Base-by-base conservation (phyloP, 495 filamentous ascomycete species). In the Bryoglossum gracile region DNA sequence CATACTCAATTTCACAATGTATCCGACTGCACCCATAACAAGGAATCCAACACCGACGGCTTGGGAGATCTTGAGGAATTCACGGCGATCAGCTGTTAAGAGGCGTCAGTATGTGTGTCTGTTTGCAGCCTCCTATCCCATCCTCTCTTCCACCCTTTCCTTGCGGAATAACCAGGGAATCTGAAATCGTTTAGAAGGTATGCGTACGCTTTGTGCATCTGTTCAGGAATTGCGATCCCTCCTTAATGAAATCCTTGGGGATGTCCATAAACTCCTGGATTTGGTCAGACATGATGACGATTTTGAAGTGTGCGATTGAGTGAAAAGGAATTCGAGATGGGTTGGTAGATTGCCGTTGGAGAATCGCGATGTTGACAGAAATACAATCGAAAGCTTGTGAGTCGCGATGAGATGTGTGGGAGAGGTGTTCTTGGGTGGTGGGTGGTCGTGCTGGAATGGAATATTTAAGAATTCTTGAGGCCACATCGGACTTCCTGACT, bases 11-110 rank as follows among this genome's bases (percentile, higher is more conserved):
- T 98, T 98, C 59, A 96, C 86, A 44, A 95, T 69, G 71, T 92
- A 96, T 46, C 91, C 91, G 24, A 50, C 40, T 45, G 72, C 68
- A 56, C 83, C 86, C 86, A 94, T 92, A 34, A 91, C 79, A 23
- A 94, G 61, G 69, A 94, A 94, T 39, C 88, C 88, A 56, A 94
- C 83, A 56, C 91, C 92, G 51, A 98, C 92, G 51, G 92, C 91
- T 68, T 95, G 89, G 60, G 80, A 88, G 68, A 98, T 92, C 73
- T 92, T 89, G 61, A 94, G 77, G 72, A 95, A 97, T 61, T 94
- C 89, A 50, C 81, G 75, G 65, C 78, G 78, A 68, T 95, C 89
- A 59, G 89, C 77, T 84, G 46, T 40, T 59, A 14, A 21, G 33
- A n/a, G n/a, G n/a, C n/a, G n/a, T n/a, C n/a, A n/a, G n/a, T n/a